These are phyloP conservation scores for Plasmopara muralis DNA, from an alignment of 352 stramenopile genomes.

Conservation along the genomic window DNA sequence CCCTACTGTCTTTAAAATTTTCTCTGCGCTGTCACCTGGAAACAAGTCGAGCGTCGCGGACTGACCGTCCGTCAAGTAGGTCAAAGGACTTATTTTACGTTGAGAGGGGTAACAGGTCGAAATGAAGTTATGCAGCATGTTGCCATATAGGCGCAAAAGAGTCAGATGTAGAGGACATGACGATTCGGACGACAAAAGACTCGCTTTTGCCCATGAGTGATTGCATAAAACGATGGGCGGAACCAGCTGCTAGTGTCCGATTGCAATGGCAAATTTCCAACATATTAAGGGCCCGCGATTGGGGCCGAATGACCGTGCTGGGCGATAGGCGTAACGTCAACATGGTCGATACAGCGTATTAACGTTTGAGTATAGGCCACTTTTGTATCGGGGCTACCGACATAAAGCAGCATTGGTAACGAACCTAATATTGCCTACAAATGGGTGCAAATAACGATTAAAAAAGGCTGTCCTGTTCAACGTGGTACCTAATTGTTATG, in stretches of 20 bases:
- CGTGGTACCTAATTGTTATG: too few species aligned
- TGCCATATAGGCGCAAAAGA: slow-evolving; percentile 13
- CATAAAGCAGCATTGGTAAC: too few species aligned
- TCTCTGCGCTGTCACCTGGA: slow-evolving; percentile 8
- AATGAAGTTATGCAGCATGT: slow-evolving; percentile 15
- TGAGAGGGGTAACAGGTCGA: slow-evolving; percentile 9
- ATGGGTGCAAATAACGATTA: too few species aligned
- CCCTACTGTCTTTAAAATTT: not conserved
- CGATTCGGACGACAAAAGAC: slow-evolving; percentile 21
- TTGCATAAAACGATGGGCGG: slow-evolving; percentile 17
- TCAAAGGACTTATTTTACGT: slow-evolving; percentile 8
- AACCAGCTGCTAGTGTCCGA: slow-evolving; percentile 12
- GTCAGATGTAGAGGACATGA: slow-evolving; percentile 25
- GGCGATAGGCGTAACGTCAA: too few species aligned
- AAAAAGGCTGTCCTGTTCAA: too few species aligned
- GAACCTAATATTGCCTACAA: too few species aligned
- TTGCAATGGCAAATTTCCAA: not conserved
- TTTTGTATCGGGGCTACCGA: too few species aligned
- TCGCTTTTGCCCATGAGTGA: slow-evolving; percentile 26
- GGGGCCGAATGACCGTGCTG: too few species aligned
- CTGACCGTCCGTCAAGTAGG: slow-evolving; percentile 5
- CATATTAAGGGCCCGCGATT: too few species aligned
- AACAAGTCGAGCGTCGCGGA: slow-evolving; percentile 10
- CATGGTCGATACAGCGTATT: too few species aligned
- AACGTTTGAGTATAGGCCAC: too few species aligned